Base-by-base conservation (phyloP, 2,329 filamentous ascomycete species). In the Penicillium sp. region DNA sequence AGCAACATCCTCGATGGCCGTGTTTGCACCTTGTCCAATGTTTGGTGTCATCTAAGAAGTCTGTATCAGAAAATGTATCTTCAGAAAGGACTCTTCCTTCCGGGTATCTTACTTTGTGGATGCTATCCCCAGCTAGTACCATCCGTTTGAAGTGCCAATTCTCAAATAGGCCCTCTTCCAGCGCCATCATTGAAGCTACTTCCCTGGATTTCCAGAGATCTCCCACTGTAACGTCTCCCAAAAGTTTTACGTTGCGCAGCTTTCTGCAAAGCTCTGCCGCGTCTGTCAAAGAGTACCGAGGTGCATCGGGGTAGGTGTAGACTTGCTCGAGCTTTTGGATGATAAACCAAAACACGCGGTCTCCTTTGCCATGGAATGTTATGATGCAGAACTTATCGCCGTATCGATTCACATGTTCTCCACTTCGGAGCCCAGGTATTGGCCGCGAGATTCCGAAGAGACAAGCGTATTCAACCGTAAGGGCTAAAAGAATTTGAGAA, bases 361-460 rank as follows among this genome's bases (percentile, higher is more conserved):
- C 41, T n/a, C 25, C 39, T 21, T 52, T 52, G 9, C 38, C 49
- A 6, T 42, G 38, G 10, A 52, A 52, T 4, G 41, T 33, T 19
- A 52, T 41, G 8, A 52, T 29, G 17, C 19, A 43, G 31, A 33
- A 42, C 1, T 42, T 42, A 15, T 52, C 39, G 8, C 41, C 38
- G 9, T 33, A 52, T 5, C 13, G 19, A n/a, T 33, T 52, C 5
- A 43, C 43, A 31, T 67, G 65, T n/a, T 68, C 63, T 21, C 65
- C 61, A 0, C 39, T 39, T 33, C 56, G 29, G 5, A 67, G 52
- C 4, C 61, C 62, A 12, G 44, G n/a, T 5, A 65, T 55, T 6
- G 45, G 29, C 1, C 39, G 58, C 0, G 70, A 70, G 13, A 73
- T 69, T 5, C 72, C 72, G 27, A 71, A 71, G 12, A 75, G 53